Evolutionary conservation across 164 flowering plant genomes (phyloP), one percentile per base, ranked within the genome.

Genomic region (Santalum album): DNA sequence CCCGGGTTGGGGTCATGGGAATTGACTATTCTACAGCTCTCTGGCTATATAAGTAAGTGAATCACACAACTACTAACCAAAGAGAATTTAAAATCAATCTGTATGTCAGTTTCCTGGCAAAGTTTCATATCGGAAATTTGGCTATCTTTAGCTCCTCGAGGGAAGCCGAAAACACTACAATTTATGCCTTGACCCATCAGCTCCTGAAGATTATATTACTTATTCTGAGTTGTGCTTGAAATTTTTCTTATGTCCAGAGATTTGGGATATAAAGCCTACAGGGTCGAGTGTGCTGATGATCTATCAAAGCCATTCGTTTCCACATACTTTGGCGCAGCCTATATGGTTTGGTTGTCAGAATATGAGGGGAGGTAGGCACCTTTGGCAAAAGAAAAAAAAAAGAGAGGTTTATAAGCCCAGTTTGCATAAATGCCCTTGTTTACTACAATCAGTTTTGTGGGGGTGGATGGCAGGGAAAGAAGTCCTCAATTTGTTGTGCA

Each of bases 261-360:
- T 62, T 36, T 83, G 72, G 90, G 85, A 26, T 83, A 69, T 69
- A 78, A 71, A 61, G 89, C 82, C 34, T 83, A 87, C 73, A 66
- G 36, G 61, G 72, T 82, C 1, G 67, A 83, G 34, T 75, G 87
- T 23, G 78, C 32, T 25, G 91, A 78, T 46, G 91, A 88, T 67
- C 79, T 90, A 39, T 68, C 63, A 52, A 78, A 69, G 58, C 98
- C 98, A 21, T 87, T 90, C 45, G 70, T 68, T 7, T 85, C 98
- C 51, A 79, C 87, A 86, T 90, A 90, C 78, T 87, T 86, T 49
- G 95, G 90, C 64, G 85, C 95, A 22, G 95, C 98, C 44, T 90
- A 86, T 61, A 49, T 82, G 69, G 65, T 68, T 32, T 85, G 91
- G 87, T 65, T 90, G 66, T 76, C 90, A 21, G 68, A 78, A 59